Evolutionary conservation across 164 flowering plant genomes (phyloP).

Genomic region (Vitis rotundifolia): DNA sequence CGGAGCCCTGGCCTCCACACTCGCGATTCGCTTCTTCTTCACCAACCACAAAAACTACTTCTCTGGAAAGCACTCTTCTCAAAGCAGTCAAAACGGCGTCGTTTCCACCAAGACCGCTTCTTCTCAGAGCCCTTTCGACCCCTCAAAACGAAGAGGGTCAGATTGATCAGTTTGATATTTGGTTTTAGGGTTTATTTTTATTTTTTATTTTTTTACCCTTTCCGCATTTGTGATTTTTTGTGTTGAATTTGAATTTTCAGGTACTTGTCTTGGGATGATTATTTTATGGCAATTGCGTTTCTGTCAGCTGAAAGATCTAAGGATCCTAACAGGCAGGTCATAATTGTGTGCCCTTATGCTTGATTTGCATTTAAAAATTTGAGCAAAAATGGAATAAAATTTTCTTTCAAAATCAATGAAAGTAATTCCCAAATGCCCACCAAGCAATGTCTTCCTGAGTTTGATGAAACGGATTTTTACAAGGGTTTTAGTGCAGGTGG

Average conservation of each 20-base stretch:
- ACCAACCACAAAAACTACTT: conserved; percentile 16
- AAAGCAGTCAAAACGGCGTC: conserved; percentile 13
- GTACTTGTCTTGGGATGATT: conserved; percentile 94
- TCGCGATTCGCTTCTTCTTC: conserved; percentile 45
- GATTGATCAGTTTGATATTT: background rate
- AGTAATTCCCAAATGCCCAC: too few species aligned
- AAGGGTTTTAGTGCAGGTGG: too few species aligned
- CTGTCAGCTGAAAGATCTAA: conserved; percentile 87
- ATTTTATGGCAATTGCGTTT: conserved; percentile 95
- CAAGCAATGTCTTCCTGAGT: too few species aligned
- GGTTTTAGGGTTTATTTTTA: background rate
- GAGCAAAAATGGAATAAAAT: too few species aligned
- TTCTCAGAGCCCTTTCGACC: conserved; percentile 55
- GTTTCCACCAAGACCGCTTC: conserved; percentile 16
- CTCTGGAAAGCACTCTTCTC: conserved; percentile 2
- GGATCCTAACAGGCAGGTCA: conserved; percentile 94
- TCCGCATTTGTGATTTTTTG: background rate
- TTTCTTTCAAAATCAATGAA: too few species aligned
- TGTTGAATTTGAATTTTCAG: conserved; percentile 32
- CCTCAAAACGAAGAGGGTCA: conserved; percentile 75
- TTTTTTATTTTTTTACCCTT: background rate
- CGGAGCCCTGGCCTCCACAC: conserved; percentile 55
- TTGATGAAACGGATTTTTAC: too few species aligned
- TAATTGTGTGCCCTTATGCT: background rate
- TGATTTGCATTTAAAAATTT: background rate